Evolutionary conservation across 257 asterid species (phyloP), one percentile per base, ranked within the genome.

Genomic region (Nicotiana attenuata): DNA sequence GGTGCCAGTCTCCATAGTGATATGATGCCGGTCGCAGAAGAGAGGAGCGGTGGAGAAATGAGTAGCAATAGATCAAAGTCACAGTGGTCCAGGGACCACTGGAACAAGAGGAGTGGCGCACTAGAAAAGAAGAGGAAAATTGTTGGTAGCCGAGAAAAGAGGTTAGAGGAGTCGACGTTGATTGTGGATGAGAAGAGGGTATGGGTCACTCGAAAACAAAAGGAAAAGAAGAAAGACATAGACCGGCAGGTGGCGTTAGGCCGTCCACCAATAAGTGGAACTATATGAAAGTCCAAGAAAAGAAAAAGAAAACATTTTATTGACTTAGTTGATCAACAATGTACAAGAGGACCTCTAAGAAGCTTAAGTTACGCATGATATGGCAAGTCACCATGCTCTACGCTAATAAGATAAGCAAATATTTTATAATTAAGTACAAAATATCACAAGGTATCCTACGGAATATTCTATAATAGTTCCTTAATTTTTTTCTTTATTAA

Each of bases 331-430:
- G 24, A 47, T 50, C 16, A 24, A 73, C 63, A 47, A 47, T 73
- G 63, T 73, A 50, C 41, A 73, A 73, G 79, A 8, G 61, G 24
- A 73, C 28, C 41, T 50, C 63, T 73, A 73, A 24, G 79, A 73
- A 15, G 17, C 61, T 73, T 5, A 57, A 1, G 20, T 10, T 19
- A 47, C 26, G 24, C 16, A 50, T n/a, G 26, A 22, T 71, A 71
- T 22, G 45, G 16, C 79, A 24, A 63, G 45, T 50, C 52, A 73
- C 59, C 61, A 47, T 73, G 26, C 63, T 24, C 79, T 47, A 47
- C 8, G 24, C 41, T 14, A 45, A 50, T 47, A 73, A 47, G 79
- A 22, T 24, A 73, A 50, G 41, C 13, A 45, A 73, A 73, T 47
- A 73, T 73, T 45, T 57, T 47, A 24, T 7, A 73, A 73, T 73